Evolutionary conservation across 2,329 filamentous ascomycete genomes (phyloP).

Genomic region (Cladosporium sp.): DNA sequence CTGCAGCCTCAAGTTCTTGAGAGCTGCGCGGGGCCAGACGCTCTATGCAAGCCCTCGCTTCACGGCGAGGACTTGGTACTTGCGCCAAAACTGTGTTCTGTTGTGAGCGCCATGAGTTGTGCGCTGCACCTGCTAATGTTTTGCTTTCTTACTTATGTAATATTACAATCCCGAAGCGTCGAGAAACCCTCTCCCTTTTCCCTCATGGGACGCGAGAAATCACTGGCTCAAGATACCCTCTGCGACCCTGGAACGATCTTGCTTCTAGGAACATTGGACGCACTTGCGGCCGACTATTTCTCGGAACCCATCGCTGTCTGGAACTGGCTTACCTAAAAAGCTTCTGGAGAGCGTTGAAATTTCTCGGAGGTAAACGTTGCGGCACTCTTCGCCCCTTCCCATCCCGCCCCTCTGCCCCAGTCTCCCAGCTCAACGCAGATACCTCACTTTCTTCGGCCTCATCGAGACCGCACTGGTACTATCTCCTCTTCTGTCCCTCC

Average conservation of each 20-base stretch:
- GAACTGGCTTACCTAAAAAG: constrained; percentile 26
- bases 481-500: constrained; percentile 19
- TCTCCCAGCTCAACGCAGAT: constrained; percentile 39
- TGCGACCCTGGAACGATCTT: constrained; percentile 21
- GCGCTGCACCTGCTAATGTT: constrained; percentile 34
- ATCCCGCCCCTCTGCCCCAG: constrained; percentile 46
- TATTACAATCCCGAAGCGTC: constrained; percentile 23
- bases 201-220: constrained; percentile 25
- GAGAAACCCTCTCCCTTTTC: constrained; percentile 31
- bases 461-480: constrained; percentile 40
- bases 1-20: constrained; percentile 33
- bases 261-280: constrained; percentile 23
- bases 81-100: constrained; percentile 38
- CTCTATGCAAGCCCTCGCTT: constrained; percentile 40
- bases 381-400: constrained; percentile 38
- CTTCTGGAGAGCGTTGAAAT: constrained; percentile 34
- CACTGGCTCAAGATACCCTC: constrained; percentile 28
- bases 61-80: constrained; percentile 28
- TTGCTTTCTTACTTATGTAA: constrained; percentile 13
- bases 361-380: constrained; percentile 29
- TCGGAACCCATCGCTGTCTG: constrained; percentile 24
- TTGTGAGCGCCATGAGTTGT: constrained; percentile 37
- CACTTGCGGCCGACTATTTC: constrained; percentile 27
- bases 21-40: constrained; percentile 41
- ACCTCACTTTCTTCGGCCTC: constrained; percentile 35